phyloP scores from a whole-genome alignment of 169 alveolate genomes.

The Eimeria zaria region DNA sequence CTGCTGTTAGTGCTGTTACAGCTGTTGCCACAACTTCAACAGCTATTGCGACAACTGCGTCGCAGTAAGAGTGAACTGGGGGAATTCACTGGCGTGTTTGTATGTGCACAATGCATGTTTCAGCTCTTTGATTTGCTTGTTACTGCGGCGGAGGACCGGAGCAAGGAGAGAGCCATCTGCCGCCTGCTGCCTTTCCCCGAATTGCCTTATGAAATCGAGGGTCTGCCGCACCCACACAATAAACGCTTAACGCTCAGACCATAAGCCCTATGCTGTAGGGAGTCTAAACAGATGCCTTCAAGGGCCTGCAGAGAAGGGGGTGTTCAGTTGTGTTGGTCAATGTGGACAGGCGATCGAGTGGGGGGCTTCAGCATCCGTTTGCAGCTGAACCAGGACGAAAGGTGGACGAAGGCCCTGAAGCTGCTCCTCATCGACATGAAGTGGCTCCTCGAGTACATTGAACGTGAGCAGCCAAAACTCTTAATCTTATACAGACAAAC shows the following conservation, averaged over 20 bases:
- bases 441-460: constrained; percentile 84
- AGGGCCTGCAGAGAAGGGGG: neutral
- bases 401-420: constrained; percentile 87
- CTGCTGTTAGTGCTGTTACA: neutral
- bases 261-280: neutral
- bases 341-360: constrained; percentile 82
- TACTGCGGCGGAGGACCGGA: constrained; percentile 66
- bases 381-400: constrained; percentile 86
- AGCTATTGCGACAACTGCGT: neutral
- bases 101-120: constrained; percentile 2
- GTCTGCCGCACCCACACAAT: neutral
- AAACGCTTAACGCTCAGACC: neutral
- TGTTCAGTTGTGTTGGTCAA: neutral
- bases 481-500: neutral
- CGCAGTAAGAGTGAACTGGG: neutral
- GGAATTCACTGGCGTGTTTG: constrained; percentile 14
- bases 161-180: constrained; percentile 57
- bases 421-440: constrained; percentile 84
- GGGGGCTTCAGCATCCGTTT: constrained; percentile 86
- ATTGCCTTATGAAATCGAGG: constrained; percentile 83
- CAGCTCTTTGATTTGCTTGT: constrained; percentile 79
- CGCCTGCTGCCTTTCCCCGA: constrained; percentile 62
- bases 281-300: neutral
- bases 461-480: constrained; percentile 47
- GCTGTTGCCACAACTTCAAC: neutral